Percentiles rank a stretch among this genome's conserved stretches.
phyloP scores from a whole-genome alignment of 371 early-diverging fungal species.

The Apophysomyces ossiformis region DNA sequence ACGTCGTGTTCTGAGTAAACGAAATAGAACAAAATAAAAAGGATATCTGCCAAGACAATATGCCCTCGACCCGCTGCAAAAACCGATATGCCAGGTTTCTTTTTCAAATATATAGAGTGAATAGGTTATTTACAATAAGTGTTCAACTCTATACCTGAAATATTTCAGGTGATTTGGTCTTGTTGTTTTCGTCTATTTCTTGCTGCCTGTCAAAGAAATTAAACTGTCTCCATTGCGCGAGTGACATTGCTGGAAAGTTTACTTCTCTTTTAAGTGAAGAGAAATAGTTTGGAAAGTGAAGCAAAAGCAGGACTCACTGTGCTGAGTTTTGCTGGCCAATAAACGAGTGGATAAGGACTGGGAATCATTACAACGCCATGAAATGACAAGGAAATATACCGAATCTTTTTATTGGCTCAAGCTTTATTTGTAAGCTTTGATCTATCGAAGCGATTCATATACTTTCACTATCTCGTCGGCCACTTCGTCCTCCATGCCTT shows the following conservation, averaged over 20 bases:
- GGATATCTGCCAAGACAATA: constrained; percentile 59
- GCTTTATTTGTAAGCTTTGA: too few species aligned
- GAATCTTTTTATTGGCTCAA: too few species aligned
- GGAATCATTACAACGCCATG: too few species aligned
- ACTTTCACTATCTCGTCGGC: too few species aligned
- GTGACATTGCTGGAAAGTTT: constrained; percentile 36
- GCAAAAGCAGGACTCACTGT: too few species aligned
- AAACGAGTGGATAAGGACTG: too few species aligned
- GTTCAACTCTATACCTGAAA: constrained; percentile 58
- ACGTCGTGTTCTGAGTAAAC: too few species aligned
- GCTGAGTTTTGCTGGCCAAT: too few species aligned
- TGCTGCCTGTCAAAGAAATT: constrained; percentile 81
- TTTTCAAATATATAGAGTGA: constrained; percentile 17
- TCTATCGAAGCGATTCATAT: too few species aligned
- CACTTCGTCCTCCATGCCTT: too few species aligned
- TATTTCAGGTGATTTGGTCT: constrained; percentile 63
- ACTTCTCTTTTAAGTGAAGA: not conserved
- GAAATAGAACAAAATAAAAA: constrained; percentile 22
- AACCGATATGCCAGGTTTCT: constrained; percentile 57
- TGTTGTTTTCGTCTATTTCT: constrained; percentile 61
- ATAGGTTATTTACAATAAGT: constrained; percentile 19
- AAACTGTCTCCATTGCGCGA: constrained; percentile 75
- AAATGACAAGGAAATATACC: too few species aligned
- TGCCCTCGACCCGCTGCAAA: constrained; percentile 63
- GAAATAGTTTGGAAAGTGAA: too few species aligned